Percentiles rank a stretch among this genome's conserved stretches.
These are phyloP conservation scores for Emergomyces orientalis DNA, from an alignment of 2,329 filamentous ascomycete genomes.

Conservation along the genomic window DNA sequence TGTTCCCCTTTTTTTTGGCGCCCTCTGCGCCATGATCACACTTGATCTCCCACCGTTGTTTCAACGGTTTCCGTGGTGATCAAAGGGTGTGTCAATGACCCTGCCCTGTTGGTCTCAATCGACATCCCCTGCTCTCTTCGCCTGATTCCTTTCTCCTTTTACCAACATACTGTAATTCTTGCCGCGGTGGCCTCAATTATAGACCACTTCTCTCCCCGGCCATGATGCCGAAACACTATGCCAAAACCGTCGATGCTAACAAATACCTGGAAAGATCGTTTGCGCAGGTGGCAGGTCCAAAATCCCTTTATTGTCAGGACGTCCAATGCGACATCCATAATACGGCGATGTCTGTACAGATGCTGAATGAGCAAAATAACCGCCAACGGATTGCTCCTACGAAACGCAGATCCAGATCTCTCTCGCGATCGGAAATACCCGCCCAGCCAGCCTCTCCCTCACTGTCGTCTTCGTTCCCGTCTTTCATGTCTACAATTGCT, in stretches of 20 bases:
- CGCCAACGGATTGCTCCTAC: constrained; percentile 23
- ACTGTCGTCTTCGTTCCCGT: constrained; percentile 40
- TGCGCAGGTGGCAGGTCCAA: constrained; percentile 35
- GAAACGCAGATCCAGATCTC: constrained; percentile 23
- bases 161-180: background rate
- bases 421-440: constrained; percentile 27
- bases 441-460: constrained; percentile 34
- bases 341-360: constrained; percentile 19
- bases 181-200: background rate
- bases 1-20: background rate
- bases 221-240: background rate
- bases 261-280: constrained; percentile 28
- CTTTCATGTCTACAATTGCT: constrained; percentile 44
- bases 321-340: constrained; percentile 18
- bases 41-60: background rate
- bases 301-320: constrained; percentile 20
- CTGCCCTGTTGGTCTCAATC: background rate
- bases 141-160: background rate
- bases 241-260: constrained; percentile 18
- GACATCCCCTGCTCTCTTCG: background rate
- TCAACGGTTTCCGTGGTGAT: constrained; percentile 6
- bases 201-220: background rate
- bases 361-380: constrained; percentile 21
- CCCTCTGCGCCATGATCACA: background rate
- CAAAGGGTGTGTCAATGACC: background rate